Conservation (phyloP, 2,329 filamentous ascomycete species). For the Penicillium paneum region DNA sequence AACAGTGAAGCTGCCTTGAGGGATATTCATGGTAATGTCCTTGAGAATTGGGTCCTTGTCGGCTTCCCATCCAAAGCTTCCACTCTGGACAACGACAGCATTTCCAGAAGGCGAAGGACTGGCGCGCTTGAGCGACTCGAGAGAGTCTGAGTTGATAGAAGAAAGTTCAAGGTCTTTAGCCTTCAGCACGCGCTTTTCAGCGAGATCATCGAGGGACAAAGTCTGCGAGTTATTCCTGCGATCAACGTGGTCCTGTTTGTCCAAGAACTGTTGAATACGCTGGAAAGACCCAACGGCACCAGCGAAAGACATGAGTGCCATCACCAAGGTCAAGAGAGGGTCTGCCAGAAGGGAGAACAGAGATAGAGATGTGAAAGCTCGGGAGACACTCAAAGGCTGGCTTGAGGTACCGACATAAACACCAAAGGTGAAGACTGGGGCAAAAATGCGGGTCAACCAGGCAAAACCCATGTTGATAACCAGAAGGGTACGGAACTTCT, state of each 20-base stretch:
- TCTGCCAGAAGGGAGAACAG: slow-evolving; percentile 48
- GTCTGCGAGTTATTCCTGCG: slow-evolving; percentile 15
- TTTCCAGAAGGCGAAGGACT: slow-evolving; percentile 17
- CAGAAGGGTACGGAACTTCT: slow-evolving; percentile 41
- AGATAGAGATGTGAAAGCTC: slow-evolving; percentile 48
- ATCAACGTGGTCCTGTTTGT: slow-evolving; percentile 33
- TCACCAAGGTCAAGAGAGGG: slow-evolving; percentile 46
- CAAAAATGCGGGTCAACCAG: slow-evolving; percentile 42
- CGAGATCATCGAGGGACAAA: slow-evolving; percentile 17
- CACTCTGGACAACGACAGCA: slow-evolving; percentile 44
- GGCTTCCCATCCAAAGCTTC: slow-evolving; percentile 48
- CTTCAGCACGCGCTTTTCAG: slow-evolving; percentile 19
- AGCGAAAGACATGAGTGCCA: slow-evolving; percentile 45
- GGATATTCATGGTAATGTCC: slow-evolving; percentile 41
- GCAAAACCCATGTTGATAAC: slow-evolving; percentile 43
- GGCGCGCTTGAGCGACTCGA: slow-evolving; percentile 21
- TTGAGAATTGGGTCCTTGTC: slow-evolving; percentile 43
- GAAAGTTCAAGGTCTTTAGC: slow-evolving; percentile 24
- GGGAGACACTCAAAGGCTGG: slow-evolving; percentile 41
- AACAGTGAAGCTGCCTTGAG: slow-evolving; percentile 47
- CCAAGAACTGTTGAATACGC: slow-evolving; percentile 47
- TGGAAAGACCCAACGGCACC: slow-evolving; percentile 47
- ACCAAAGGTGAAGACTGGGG: slow-evolving; percentile 47
- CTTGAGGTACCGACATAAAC: slow-evolving; percentile 44
- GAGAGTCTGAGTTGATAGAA: slow-evolving; percentile 24